Evolutionary conservation across 2,329 filamentous ascomycete genomes (phyloP).

Genomic region (Epichloe hybrida): DNA sequence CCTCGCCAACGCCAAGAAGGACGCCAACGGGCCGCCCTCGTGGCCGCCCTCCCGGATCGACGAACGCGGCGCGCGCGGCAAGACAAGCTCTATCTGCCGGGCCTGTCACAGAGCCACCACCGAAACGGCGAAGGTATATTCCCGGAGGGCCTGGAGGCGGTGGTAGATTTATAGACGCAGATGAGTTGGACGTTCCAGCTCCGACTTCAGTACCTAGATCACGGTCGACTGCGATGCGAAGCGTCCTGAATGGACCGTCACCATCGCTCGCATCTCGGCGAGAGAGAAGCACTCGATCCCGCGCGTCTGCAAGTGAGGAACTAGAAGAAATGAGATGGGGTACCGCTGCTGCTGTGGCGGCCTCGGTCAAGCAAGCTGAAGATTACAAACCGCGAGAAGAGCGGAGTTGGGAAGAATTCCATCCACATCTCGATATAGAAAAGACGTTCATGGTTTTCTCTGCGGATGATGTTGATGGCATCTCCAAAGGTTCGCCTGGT

Average conservation of each 20-base stretch:
- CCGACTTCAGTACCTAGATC: slow-evolving; percentile 25
- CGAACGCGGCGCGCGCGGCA: slow-evolving; percentile 27
- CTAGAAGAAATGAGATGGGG: slow-evolving; percentile 59
- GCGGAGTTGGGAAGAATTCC: slow-evolving; percentile 94
- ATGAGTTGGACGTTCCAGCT: slow-evolving; percentile 46
- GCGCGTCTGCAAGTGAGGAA: slow-evolving; percentile 37
- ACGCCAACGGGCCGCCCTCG: slow-evolving; percentile 30
- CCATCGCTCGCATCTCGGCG: slow-evolving; percentile 37
- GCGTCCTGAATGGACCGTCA: slow-evolving; percentile 23
- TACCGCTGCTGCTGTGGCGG: slow-evolving; percentile 78
- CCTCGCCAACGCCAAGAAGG: slow-evolving; percentile 26
- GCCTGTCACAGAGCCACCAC: slow-evolving; percentile 43
- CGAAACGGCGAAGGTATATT: slow-evolving; percentile 64
- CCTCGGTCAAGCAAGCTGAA: slow-evolving; percentile 78
- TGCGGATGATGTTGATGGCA: slow-evolving; percentile 74
- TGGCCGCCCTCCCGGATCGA: slow-evolving; percentile 31
- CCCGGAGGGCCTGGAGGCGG: slow-evolving; percentile 79
- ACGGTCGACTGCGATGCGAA: slow-evolving; percentile 28
- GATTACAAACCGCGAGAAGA: slow-evolving; percentile 97
- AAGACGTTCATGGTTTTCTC: slow-evolving; percentile 63
- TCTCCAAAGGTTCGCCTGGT: slow-evolving; percentile 28
- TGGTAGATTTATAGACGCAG: slow-evolving; percentile 67
- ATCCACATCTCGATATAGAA: slow-evolving; percentile 87
- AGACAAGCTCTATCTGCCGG: slow-evolving; percentile 22
- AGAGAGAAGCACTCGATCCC: slow-evolving; percentile 42